Conservation (phyloP, 805 yeast species). For the Ogataea corticis region DNA sequence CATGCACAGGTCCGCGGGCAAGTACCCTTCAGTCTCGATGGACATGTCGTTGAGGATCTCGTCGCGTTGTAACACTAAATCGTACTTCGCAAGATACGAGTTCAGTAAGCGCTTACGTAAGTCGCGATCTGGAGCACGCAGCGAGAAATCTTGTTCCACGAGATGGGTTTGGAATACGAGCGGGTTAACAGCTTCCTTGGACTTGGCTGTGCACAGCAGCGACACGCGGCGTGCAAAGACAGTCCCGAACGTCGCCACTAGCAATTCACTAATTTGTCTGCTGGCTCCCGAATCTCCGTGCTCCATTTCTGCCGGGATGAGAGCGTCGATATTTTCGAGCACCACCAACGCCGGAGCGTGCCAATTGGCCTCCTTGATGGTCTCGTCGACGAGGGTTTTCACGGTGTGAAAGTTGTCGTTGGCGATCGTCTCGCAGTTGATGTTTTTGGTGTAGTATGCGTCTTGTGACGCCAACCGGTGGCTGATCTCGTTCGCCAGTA, state of each 20-base stretch:
- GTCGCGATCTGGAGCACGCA: constrained; percentile 69
- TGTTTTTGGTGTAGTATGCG: constrained; percentile 47
- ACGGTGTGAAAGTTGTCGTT: constrained; percentile 55
- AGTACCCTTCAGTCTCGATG: constrained; percentile 83
- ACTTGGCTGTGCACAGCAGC: constrained; percentile 60
- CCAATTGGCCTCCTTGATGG: constrained; percentile 57
- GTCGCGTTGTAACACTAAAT: constrained; percentile 37
- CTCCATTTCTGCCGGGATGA: constrained; percentile 66
- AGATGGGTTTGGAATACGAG: constrained; percentile 66
- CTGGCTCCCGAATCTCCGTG: constrained; percentile 59
- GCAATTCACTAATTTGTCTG: constrained; percentile 62
- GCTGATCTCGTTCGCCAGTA: constrained; percentile 46
- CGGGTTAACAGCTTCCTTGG: constrained; percentile 66
- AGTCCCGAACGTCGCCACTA: constrained; percentile 45
- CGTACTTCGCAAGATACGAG: constrained; percentile 23
- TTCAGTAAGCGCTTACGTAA: constrained; percentile 42
- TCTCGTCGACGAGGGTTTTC: constrained; percentile 45
- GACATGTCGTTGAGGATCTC: constrained; percentile 54
- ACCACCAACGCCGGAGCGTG: constrained; percentile 72
- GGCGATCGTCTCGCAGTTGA: constrained; percentile 55
- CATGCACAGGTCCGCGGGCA: constrained; percentile 77
- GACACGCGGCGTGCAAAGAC: constrained; percentile 53
- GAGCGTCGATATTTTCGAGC: constrained; percentile 74
- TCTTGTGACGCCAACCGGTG: constrained; percentile 36
- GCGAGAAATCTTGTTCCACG: constrained; percentile 58